Conservation (phyloP, 2,329 filamentous ascomycete genomes). For the Moelleriella libera region DNA sequence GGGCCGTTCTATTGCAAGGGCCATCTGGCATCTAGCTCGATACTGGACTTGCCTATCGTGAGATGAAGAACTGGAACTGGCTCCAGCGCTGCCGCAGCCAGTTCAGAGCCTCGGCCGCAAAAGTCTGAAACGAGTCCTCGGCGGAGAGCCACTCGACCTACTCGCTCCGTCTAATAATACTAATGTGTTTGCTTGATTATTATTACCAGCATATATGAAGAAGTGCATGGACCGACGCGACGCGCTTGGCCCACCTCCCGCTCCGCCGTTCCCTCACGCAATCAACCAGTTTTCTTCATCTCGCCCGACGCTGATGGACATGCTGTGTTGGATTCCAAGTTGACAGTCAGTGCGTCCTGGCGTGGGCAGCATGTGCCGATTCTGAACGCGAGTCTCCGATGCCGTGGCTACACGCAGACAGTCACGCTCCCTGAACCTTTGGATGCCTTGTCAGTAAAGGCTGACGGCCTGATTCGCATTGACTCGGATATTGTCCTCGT, state of each 20-base stretch:
- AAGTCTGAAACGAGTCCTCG: neutral
- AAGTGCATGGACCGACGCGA: neutral
- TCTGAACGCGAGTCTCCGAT: too few species aligned
- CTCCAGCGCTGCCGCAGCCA: neutral
- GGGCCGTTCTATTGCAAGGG: too few species aligned
- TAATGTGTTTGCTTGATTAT: neutral
- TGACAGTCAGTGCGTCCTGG: too few species aligned
- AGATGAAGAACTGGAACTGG: neutral
- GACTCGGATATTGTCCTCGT: neutral
- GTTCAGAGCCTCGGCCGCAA: neutral
- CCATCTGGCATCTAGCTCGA: neutral
- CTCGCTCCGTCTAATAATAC: neutral
- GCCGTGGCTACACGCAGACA: too few species aligned
- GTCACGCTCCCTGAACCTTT: too few species aligned
- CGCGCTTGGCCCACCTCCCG: neutral
- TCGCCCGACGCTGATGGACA: too few species aligned
- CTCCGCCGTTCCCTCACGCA: neutral
- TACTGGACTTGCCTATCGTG: too few species aligned
- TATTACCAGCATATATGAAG: neutral
- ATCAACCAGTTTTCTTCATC: neutral
- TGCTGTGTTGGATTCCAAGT: too few species aligned
- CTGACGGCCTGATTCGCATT: neutral
- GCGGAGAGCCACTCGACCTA: neutral
- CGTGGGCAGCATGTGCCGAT: too few species aligned
- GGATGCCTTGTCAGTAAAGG: too few species aligned